A percentile compares a stretch with the other conserved stretches of the same genome.
Evolutionary conservation across 169 alveolate genomes (phyloP).

Genomic region (Cryptosporidium sp.): DNA sequence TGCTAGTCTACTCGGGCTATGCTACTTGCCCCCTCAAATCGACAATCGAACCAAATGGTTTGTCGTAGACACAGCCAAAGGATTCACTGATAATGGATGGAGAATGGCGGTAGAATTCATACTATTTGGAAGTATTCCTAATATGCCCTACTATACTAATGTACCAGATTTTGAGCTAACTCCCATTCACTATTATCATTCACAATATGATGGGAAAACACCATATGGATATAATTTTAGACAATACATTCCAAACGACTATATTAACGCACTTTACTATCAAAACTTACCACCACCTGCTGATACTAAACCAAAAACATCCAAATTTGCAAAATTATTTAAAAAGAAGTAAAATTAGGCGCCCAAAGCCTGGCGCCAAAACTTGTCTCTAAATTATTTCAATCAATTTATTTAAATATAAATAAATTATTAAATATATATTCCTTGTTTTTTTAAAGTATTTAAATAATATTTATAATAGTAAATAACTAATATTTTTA

Average conservation of each 20-base stretch:
- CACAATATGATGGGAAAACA: conserved; percentile 34
- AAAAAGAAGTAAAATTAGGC: background rate
- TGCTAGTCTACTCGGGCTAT: conserved; percentile 56
- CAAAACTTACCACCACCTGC: background rate
- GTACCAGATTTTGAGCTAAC: conserved; percentile 69
- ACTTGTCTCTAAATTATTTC: background rate
- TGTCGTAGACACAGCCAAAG: conserved; percentile 61
- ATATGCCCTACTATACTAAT: conserved; percentile 52
- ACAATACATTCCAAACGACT: conserved; percentile 46
- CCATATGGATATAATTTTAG: conserved; percentile 19
- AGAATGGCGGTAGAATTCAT: conserved; percentile 73
- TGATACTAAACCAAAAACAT: background rate
- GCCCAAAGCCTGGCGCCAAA: background rate
- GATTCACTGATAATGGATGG: conserved; percentile 58
- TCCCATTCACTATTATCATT: conserved; percentile 45
- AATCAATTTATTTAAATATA: background rate
- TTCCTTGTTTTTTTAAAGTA: too few relatives aligned
- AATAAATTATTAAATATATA: background rate
- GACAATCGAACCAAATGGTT: conserved; percentile 67
- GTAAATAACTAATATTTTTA: too few relatives aligned
- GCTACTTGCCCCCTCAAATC: conserved; percentile 68
- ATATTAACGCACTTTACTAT: background rate
- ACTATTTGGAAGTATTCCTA: conserved; percentile 41
- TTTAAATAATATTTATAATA: too few relatives aligned
- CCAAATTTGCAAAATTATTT: background rate